Conservation (phyloP, 441 rosid species). For the Erysimum cheiri region DNA sequence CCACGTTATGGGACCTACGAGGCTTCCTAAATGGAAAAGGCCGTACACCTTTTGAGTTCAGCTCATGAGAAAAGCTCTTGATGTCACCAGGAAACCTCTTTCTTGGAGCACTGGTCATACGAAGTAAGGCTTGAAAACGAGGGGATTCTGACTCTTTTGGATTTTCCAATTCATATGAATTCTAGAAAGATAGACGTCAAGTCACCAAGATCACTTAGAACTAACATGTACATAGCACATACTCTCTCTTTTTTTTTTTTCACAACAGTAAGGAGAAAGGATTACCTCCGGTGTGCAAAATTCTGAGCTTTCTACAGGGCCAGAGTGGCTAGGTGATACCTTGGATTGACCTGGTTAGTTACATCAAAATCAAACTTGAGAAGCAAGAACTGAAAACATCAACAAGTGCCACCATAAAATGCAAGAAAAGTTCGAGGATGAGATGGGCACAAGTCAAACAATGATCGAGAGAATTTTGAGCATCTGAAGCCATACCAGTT, state of each 20-base stretch:
- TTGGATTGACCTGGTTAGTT: constrained; percentile 56
- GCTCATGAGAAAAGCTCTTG: constrained; percentile 96
- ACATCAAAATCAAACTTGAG: constrained; percentile 19
- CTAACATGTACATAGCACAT: constrained; percentile 6
- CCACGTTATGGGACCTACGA: constrained; percentile 68
- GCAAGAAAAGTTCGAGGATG: neutral
- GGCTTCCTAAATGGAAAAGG: constrained; percentile 92
- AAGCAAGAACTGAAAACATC: constrained; percentile 18
- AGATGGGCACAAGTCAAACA: constrained; percentile 1
- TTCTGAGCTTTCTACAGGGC: constrained; percentile 65
- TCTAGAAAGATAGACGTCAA: constrained; percentile 47
- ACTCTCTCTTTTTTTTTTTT: neutral
- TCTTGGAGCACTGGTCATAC: constrained; percentile 80
- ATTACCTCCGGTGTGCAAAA: constrained; percentile 74
- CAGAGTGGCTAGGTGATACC: constrained; percentile 58
- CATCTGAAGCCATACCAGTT: constrained; percentile 51
- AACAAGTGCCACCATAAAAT: neutral
- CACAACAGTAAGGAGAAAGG: constrained; percentile 20
- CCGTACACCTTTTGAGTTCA: constrained; percentile 90
- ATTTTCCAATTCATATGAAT: constrained; percentile 60
- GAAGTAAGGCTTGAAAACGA: constrained; percentile 84
- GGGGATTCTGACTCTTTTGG: constrained; percentile 87
- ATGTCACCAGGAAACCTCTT: constrained; percentile 79
- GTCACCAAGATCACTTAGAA: constrained; percentile 28
- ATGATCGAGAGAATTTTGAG: constrained; percentile 5